Percentiles rank a stretch among this genome's conserved stretches.
Conservation (phyloP, 2,329 filamentous ascomycete genomes). For the Colletotrichum sp. region DNA sequence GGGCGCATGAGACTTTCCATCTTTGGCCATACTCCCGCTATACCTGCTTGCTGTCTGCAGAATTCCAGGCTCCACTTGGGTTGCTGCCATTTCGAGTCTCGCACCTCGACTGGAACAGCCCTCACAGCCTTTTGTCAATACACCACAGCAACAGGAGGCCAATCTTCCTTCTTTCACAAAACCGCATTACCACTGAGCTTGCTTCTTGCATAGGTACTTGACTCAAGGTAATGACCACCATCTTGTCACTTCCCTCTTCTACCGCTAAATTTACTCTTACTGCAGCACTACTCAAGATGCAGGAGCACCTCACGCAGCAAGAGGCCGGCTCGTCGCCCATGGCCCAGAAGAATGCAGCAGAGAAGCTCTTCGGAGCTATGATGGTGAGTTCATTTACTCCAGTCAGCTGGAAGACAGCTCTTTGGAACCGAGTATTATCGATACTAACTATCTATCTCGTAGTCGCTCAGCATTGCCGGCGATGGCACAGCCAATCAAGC, state of each 20-base stretch:
- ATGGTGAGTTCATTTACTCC: background rate
- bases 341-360: background rate
- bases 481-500: too few relatives aligned
- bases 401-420: background rate
- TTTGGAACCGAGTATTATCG: rapidly evolving
- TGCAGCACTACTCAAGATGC: background rate
- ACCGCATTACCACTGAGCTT: background rate
- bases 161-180: background rate
- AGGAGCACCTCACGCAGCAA: background rate
- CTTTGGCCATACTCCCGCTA: background rate
- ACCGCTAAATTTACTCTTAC: background rate
- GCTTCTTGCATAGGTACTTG: background rate
- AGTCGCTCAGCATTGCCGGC: background rate
- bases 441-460: background rate
- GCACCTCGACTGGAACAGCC: background rate
- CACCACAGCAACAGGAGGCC: background rate
- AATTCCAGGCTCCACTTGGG: background rate
- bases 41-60: background rate
- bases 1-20: background rate
- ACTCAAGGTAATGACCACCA: background rate
- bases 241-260: background rate
- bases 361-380: background rate
- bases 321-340: background rate
- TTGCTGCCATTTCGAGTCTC: background rate
- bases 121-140: background rate